phyloP scores from a whole-genome alignment of 768 basidiomycete genomes.

The Leccinellum rugosiceps region DNA sequence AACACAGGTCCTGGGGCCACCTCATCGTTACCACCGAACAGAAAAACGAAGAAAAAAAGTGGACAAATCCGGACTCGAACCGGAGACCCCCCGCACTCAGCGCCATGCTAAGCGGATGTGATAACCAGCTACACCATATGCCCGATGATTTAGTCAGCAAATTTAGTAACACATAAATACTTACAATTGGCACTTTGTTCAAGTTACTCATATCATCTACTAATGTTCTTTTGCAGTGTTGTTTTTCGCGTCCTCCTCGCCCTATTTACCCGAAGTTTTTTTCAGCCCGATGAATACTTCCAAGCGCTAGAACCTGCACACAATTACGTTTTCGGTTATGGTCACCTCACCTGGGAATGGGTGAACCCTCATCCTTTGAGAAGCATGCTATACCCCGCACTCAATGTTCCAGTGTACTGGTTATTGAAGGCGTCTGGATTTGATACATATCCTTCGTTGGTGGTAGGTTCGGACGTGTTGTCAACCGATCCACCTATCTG shows the following conservation, averaged over 20 bases:
- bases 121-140: slow-evolving; percentile 41
- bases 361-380: slow-evolving; percentile 63
- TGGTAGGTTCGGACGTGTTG: slow-evolving; percentile 50
- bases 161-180: background rate
- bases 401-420: slow-evolving; percentile 81
- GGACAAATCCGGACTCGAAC: slow-evolving; percentile 41
- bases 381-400: slow-evolving; percentile 74
- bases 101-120: slow-evolving; percentile 39
- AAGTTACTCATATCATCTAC: background rate
- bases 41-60: slow-evolving; percentile 1
- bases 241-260: slow-evolving; percentile 57
- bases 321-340: slow-evolving; percentile 84
- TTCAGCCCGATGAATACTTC: slow-evolving; percentile 97
- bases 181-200: background rate
- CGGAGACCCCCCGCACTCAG: slow-evolving; percentile 38
- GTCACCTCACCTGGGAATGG: slow-evolving; percentile 98
- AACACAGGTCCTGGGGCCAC: too few relatives aligned
- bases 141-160: slow-evolving; percentile 4
- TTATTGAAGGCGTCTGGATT: slow-evolving; percentile 53
- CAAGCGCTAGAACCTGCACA: slow-evolving; percentile 95
- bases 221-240: slow-evolving; percentile 36
- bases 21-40: too few relatives aligned
- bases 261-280: slow-evolving; percentile 75
- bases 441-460: slow-evolving; percentile 45
- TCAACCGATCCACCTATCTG: background rate